Base-by-base conservation (phyloP, 441 rosid species). In the Corymbia calophylla region DNA sequence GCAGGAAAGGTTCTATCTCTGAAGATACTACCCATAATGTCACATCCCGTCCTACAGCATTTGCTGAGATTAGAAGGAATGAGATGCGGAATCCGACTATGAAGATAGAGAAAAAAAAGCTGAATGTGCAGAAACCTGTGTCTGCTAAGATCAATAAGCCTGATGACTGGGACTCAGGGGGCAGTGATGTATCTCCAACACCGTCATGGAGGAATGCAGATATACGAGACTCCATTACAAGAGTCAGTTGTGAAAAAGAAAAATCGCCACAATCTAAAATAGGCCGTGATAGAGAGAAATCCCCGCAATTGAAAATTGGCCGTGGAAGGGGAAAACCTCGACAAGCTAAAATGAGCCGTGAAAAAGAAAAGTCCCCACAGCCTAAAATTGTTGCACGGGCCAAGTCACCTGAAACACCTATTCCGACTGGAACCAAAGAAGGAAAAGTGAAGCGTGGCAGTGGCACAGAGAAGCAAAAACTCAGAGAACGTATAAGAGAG, bases 391-490 rank as follows among this genome's bases (percentile, higher is more conserved):
- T 49, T 31, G 85, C 89, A 32, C 89, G 64, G 35, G 88, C 53
- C 39, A 90, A 62, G 82, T 87, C 94, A 68, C 86, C 88, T 88
- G 95, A 92, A 93, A 92, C 91, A 80, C 88, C 88, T 64, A 92
- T 91, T 70, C 91, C 92, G n/a, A 68, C 90, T 47, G 86, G 47
- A 92, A 88, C 19, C 87, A 95, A 94, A 87, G 98, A 96, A 90
- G 95, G 93, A 73, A 96, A 94, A 91, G 94, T 92, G 89, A 96
- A 90, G 95, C 97, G 98, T 66, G 96, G 97, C 87, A 93, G 96
- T 91, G 99, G 99, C 91, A 98, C 99, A 29, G 99, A 97, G 93
- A 98, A 98, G 93, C 99, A 98, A 93, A 95, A 95, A 90, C 91
- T 98, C 90, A 99, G 99, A n/a, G 99, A 98, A 93, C 91, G 91